A percentile compares a stretch with the other conserved stretches of the same genome.
Conservation (phyloP, 805 yeast genomes). For the Metschnikowia kofuensis region DNA sequence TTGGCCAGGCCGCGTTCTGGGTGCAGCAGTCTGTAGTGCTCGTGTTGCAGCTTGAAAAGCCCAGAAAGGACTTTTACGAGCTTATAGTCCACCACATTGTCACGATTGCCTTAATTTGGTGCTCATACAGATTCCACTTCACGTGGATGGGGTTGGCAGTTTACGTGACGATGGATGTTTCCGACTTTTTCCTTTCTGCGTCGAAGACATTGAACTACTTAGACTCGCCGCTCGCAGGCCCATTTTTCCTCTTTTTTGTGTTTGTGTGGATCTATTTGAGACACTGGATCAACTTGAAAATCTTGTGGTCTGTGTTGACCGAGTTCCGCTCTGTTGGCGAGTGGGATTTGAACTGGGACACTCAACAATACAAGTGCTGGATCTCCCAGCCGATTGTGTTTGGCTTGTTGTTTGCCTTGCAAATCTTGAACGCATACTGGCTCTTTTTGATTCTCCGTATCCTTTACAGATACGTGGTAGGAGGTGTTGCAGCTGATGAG, state of each 20-base stretch:
- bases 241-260: slow-evolving; percentile 68
- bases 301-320: slow-evolving; percentile 81
- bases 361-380: slow-evolving; percentile 96
- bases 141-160: slow-evolving; percentile 93
- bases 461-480: slow-evolving; percentile 58
- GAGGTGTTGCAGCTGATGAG: slow-evolving; percentile 69
- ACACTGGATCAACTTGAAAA: slow-evolving; percentile 77
- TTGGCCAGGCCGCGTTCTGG: slow-evolving; percentile 97
- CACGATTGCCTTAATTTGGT: slow-evolving; percentile 82
- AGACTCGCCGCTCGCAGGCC: slow-evolving; percentile 60
- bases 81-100: slow-evolving; percentile 90
- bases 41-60: slow-evolving; percentile 83
- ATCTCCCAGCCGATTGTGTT: slow-evolving; percentile 91
- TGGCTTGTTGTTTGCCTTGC: slow-evolving; percentile 70
- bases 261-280: slow-evolving; percentile 82
- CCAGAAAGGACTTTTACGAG: slow-evolving; percentile 90
- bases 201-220: slow-evolving; percentile 88
- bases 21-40: slow-evolving; percentile 89
- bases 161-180: slow-evolving; percentile 92
- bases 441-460: slow-evolving; percentile 76
- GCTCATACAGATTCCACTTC: slow-evolving; percentile 90
- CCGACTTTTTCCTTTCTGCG: slow-evolving; percentile 81
- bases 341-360: slow-evolving; percentile 73
- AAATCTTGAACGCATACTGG: slow-evolving; percentile 88
- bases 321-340: slow-evolving; percentile 86